phyloP scores from a whole-genome alignment of 371 early-diverging fungal genomes.

The Actinomucor elegans region DNA sequence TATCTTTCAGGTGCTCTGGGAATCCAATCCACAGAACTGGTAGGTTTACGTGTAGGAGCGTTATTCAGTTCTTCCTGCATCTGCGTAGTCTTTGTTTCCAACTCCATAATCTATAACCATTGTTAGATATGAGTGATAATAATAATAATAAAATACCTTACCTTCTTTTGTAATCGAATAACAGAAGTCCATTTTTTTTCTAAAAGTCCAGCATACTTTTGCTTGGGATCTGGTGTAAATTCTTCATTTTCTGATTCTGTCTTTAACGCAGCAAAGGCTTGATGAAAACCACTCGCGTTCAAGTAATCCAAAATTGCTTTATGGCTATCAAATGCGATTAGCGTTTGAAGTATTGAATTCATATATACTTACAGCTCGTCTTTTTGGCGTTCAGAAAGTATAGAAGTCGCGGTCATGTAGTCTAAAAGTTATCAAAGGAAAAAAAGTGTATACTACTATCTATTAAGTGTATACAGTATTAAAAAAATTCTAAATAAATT shows the following conservation, averaged over 20 bases:
- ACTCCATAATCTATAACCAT: slow-evolving; percentile 89
- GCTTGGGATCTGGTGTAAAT: slow-evolving; percentile 72
- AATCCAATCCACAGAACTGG: slow-evolving; percentile 72
- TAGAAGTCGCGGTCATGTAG: slow-evolving; percentile 34
- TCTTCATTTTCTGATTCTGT: slow-evolving; percentile 75
- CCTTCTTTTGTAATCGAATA: slow-evolving; percentile 89
- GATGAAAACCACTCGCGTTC: slow-evolving; percentile 66
- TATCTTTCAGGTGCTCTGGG: slow-evolving; percentile 81
- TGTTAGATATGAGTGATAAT: no score
- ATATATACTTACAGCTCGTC: slow-evolving; percentile 64
- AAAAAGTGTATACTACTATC: background rate
- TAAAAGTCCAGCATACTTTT: slow-evolving; percentile 80
- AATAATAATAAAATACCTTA: no score
- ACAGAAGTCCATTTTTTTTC: slow-evolving; percentile 96
- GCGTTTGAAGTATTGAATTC: background rate
- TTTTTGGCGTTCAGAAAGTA: slow-evolving; percentile 72
- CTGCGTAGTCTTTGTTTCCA: slow-evolving; percentile 75
- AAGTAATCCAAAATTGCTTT: slow-evolving; percentile 88
- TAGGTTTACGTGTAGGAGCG: slow-evolving; percentile 65
- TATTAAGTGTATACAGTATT: background rate
- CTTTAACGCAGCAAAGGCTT: slow-evolving; percentile 68
- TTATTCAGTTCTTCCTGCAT: slow-evolving; percentile 76
- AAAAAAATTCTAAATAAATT: background rate
- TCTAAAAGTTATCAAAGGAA: background rate
- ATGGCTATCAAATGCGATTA: slow-evolving; percentile 47